Conservation (phyloP, 495 filamentous ascomycete species). For the Bacidia gigantensis region DNA sequence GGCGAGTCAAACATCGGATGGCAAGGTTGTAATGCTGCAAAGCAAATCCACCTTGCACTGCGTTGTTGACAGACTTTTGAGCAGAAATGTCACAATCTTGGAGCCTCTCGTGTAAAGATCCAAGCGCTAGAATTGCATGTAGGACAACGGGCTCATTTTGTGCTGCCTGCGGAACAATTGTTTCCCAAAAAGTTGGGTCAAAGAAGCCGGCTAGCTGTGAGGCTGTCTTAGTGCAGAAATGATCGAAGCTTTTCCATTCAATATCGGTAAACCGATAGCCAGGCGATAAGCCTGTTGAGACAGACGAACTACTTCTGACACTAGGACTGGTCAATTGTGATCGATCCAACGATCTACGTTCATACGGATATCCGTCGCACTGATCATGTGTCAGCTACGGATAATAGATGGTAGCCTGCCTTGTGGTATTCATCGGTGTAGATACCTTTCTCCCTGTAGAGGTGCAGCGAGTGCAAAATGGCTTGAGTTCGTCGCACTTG, state of each 20-base stretch:
- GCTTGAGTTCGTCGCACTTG: too few relatives aligned
- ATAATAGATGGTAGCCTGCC: neutral
- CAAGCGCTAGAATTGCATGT: slow-evolving; percentile 51
- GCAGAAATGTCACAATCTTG: slow-evolving; percentile 22
- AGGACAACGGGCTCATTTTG: slow-evolving; percentile 46
- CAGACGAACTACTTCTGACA: too few relatives aligned
- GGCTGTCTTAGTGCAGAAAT: slow-evolving; percentile 42
- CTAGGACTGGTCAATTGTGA: too few relatives aligned
- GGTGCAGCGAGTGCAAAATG: too few relatives aligned
- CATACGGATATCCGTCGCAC: neutral
- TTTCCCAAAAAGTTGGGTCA: slow-evolving; percentile 47
- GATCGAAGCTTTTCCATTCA: slow-evolving; percentile 46
- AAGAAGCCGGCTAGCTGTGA: slow-evolving; percentile 49
- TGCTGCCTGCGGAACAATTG: slow-evolving; percentile 41
- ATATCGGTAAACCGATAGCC: neutral
- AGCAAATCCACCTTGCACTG: slow-evolving; percentile 23
- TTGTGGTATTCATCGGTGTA: neutral
- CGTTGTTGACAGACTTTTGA: slow-evolving; percentile 4
- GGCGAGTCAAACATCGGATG: slow-evolving; percentile 26
- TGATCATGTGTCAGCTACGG: neutral
- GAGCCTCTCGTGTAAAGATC: slow-evolving; percentile 48
- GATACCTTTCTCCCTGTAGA: too few relatives aligned
- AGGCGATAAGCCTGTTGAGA: too few relatives aligned
- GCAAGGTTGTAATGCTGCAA: slow-evolving; percentile 42
- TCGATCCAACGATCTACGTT: too few relatives aligned